Evolutionary conservation across 2,329 filamentous ascomycete species (phyloP), one percentile per base, ranked within the genome.

Genomic region (Nigrospora osmanthi): DNA sequence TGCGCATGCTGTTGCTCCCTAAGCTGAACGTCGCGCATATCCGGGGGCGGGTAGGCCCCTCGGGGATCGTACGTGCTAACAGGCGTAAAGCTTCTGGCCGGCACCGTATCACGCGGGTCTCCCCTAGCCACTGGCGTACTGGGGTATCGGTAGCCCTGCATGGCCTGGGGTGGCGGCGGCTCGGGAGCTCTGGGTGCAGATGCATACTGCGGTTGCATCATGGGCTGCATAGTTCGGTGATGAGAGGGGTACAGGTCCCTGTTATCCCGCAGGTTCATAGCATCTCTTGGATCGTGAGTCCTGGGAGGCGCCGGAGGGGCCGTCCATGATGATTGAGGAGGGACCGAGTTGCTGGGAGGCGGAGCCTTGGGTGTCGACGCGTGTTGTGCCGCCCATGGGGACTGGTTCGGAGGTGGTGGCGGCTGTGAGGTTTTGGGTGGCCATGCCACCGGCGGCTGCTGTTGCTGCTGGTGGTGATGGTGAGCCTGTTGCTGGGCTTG

Each of bases 41-140:
- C 62, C 48, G 47, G 55, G 16, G 59, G 60, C 11, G 62, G 62
- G 42, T 70, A 71, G 1, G 59, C 65, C 7, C 63, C 65, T 14
- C 71, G 62, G 7, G 46, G 49, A 28, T 75, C 71, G 44, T 73
- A 74, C 2, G 58, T 52, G 4, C 53, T 51, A 11, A 63, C 65
- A 3, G 72, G 70, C 2, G 72, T 73, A 52, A 70, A 74, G 52
- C 69, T 73, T 16, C 72, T 66, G 1, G 60, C 60, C 1, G 66
- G 65, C 15, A 66, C 61, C 11, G 72, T 65, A 47, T 74, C 71
- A 37, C 70, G 65, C 39, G 66, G 61, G 30, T 63, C 63, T 11
- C 58, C 61, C 6, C 54, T 54, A 5, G 69, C 67, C 2, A 58
- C 66, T 2, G 72, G 66, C 4, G 70, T 68, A 13, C 61, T 67